Evolutionary conservation across 1,284 basidiomycete genomes (phyloP).

Genomic region (Papiliotrema laurentii): DNA sequence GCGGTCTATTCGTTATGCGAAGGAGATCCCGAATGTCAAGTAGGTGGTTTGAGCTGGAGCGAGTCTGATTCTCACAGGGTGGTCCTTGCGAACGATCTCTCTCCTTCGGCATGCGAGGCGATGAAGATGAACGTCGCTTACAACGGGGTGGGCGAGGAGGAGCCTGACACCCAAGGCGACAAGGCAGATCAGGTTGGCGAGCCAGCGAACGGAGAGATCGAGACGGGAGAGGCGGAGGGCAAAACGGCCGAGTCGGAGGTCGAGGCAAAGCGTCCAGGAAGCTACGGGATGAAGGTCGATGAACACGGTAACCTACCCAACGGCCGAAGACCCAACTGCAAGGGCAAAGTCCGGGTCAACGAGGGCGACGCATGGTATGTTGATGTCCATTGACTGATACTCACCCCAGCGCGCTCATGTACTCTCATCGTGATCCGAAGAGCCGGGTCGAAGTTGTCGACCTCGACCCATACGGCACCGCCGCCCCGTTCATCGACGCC

Average conservation of each 20-base stretch:
- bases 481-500: conserved; percentile 94
- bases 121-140: conserved; percentile 86
- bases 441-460: conserved; percentile 89
- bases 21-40: conserved; percentile 91
- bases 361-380: conserved; percentile 89
- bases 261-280: neutral
- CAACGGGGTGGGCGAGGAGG: conserved; percentile 63
- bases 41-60: conserved; percentile 40
- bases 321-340: conserved; percentile 39
- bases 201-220: neutral
- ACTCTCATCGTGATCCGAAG: conserved; percentile 68
- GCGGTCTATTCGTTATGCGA: conserved; percentile 93
- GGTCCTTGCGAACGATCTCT: conserved; percentile 92
- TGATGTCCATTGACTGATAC: neutral
- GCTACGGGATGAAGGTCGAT: neutral
- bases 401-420: conserved; percentile 72
- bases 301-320: conserved; percentile 19
- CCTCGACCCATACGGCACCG: conserved; percentile 95
- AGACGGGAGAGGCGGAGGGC: too few species aligned
- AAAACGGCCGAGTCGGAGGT: neutral
- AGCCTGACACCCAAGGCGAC: neutral
- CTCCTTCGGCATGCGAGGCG: conserved; percentile 72
- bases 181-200: neutral
- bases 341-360: conserved; percentile 70
- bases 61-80: conserved; percentile 53